These are phyloP conservation scores for Epichloe amarillans DNA, from an alignment of 2,329 filamentous ascomycete species.

Conservation along the genomic window DNA sequence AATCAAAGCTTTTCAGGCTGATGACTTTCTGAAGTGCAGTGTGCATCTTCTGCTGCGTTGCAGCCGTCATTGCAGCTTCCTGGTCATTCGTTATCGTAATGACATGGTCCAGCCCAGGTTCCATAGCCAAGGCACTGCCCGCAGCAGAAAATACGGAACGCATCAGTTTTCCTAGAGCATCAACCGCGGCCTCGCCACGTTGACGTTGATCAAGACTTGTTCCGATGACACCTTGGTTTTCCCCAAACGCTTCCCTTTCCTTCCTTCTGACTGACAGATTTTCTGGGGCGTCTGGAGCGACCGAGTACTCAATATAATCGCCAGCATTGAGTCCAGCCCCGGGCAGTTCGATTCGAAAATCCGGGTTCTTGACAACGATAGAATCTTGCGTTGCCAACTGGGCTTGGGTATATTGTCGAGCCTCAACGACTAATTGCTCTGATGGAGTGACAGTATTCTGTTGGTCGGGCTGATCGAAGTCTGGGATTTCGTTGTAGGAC, in stretches of 20 bases:
- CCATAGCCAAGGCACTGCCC: constrained; percentile 47
- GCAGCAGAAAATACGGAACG: constrained; percentile 66
- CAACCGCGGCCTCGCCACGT: constrained; percentile 60
- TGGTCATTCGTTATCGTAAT: constrained; percentile 43
- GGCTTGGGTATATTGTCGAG: constrained; percentile 6
- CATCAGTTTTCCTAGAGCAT: constrained; percentile 56
- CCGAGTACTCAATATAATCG: constrained; percentile 37
- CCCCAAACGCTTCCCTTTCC: constrained; percentile 35
- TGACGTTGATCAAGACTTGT: constrained; percentile 66
- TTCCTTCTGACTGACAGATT: constrained; percentile 40
- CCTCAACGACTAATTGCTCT: constrained; percentile 5
- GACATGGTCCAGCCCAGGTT: constrained; percentile 41
- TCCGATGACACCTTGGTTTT: constrained; percentile 42
- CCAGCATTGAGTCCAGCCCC: constrained; percentile 32
- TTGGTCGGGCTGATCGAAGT: constrained; percentile 9
- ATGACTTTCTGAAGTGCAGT: constrained; percentile 61
- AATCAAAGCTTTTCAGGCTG: constrained; percentile 50
- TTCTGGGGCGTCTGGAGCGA: constrained; percentile 31
- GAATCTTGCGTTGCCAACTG: not conserved
- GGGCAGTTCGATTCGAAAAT: constrained; percentile 36
- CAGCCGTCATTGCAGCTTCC: constrained; percentile 50
- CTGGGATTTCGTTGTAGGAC: constrained; percentile 21
- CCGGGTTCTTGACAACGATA: constrained; percentile 8
- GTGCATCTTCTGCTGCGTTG: constrained; percentile 59
- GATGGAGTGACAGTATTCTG: constrained; percentile 7